phyloP scores from a whole-genome alignment of 805 yeast genomes.

The Huiozyma naganishii region DNA sequence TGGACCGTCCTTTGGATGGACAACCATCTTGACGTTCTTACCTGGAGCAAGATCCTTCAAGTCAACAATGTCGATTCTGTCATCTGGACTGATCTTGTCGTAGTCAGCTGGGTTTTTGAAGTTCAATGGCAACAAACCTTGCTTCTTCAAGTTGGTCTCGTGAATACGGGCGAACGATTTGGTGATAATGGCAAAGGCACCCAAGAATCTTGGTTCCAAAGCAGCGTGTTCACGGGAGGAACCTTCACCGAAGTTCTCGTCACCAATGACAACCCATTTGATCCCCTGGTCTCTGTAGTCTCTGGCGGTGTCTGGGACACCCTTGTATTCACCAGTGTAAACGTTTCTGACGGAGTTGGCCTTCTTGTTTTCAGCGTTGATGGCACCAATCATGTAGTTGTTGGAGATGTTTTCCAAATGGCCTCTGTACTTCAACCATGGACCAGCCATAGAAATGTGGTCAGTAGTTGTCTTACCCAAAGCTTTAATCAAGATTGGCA shows the following conservation, averaged over 20 bases:
- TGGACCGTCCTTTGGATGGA: slow-evolving; percentile 58
- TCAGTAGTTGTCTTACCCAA: slow-evolving; percentile 98
- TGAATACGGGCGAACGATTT: slow-evolving; percentile 98
- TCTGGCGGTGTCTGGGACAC: slow-evolving; percentile 95
- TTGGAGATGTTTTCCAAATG: slow-evolving; percentile 97
- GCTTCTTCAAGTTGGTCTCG: slow-evolving; percentile 99
- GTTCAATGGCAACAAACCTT: slow-evolving; percentile 96
- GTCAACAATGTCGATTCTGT: slow-evolving; percentile 80
- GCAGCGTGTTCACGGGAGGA: slow-evolving; percentile 99
- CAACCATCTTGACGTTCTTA: slow-evolving; percentile 72
- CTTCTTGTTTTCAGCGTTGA: slow-evolving; percentile 90
- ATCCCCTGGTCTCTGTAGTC: slow-evolving; percentile 89
- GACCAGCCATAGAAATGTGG: slow-evolving; percentile 99
- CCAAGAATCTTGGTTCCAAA: slow-evolving; percentile 96
- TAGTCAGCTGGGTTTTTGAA: slow-evolving; percentile 82
- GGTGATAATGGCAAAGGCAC: slow-evolving; percentile 96
- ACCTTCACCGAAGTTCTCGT: slow-evolving; percentile 99
- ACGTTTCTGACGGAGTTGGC: slow-evolving; percentile 85
- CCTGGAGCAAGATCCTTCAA: slow-evolving; percentile 85
- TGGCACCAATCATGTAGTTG: slow-evolving; percentile 99
- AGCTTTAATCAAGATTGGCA: slow-evolving; percentile 94
- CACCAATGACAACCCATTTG: slow-evolving; percentile 97
- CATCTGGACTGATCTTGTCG: slow-evolving; percentile 87
- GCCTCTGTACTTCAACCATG: slow-evolving; percentile 99
- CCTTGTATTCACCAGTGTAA: slow-evolving; percentile 82